phyloP scores from a whole-genome alignment of 169 alveolate genomes.

The Eimeria brunetti region DNA sequence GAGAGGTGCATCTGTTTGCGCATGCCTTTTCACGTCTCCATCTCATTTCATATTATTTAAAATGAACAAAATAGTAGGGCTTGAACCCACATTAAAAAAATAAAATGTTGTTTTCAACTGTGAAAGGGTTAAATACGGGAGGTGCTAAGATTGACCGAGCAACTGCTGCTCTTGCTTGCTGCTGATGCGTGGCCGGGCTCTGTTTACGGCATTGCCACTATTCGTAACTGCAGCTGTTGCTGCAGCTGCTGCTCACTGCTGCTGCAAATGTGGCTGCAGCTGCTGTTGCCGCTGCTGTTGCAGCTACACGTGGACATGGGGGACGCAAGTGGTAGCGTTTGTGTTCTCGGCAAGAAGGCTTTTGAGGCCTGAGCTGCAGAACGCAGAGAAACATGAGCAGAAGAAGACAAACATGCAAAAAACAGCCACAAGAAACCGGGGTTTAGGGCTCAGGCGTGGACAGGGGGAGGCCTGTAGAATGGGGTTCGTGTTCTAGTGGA shows the following conservation, averaged over 20 bases:
- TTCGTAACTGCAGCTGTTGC: conserved; percentile 12
- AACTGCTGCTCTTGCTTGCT: no score
- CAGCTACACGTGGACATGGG: conserved; percentile 33
- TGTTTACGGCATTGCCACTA: neutral
- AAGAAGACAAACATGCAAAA: neutral
- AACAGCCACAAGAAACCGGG: neutral
- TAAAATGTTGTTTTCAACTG: no score
- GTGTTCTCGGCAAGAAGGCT: conserved; percentile 45
- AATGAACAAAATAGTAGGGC: no score
- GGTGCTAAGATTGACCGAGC: no score
- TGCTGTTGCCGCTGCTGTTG: neutral
- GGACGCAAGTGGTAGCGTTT: conserved; percentile 22
- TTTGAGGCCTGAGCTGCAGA: conserved; percentile 60
- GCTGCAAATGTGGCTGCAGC: neutral
- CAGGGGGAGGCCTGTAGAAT: neutral
- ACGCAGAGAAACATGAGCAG: neutral
- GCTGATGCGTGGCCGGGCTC: neutral
- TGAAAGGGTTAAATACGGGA: no score
- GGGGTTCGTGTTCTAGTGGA: neutral
- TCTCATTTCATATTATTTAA: neutral
- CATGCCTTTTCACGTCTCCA: neutral
- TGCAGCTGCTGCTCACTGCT: neutral
- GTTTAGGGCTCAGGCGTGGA: neutral
- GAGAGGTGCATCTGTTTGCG: neutral
- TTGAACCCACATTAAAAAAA: no score